These are phyloP conservation scores for Diaporthe sp. DNA, from an alignment of 2,329 filamentous ascomycete species.

Conservation along the genomic window DNA sequence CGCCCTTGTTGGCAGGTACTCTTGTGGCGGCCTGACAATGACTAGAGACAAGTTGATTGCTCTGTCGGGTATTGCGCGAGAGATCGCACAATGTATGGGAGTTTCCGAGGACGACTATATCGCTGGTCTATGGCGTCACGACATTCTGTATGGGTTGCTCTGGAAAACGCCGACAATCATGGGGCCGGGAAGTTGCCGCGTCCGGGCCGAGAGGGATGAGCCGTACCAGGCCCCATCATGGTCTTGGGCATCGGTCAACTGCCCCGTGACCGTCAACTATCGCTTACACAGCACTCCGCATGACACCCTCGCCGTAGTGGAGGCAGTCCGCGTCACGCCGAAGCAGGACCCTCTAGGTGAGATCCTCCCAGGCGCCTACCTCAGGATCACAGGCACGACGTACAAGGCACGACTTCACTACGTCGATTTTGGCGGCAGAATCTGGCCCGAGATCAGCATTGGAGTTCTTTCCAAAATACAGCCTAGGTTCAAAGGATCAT, in stretches of 20 bases:
- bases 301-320: neutral
- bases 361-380: neutral
- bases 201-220: neutral
- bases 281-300: neutral
- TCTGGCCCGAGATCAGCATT: neutral
- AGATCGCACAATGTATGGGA: too few species aligned
- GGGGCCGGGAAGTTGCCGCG: too few species aligned
- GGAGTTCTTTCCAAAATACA: neutral
- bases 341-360: neutral
- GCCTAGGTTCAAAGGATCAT: neutral
- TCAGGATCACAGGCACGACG: neutral
- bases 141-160: too few species aligned
- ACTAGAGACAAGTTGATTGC: too few species aligned
- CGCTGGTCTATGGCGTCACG: too few species aligned
- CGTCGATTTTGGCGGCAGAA: neutral
- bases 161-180: too few species aligned
- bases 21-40: too few species aligned
- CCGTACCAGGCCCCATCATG: neutral
- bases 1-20: too few species aligned
- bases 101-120: too few species aligned
- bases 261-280: neutral
- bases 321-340: neutral
- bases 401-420: neutral
- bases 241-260: neutral
- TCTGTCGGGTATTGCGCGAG: too few species aligned